Evolutionary conservation across 306 rosid species (phyloP), one percentile per base, ranked within the genome.

Genomic region (Cucurbita maxima): DNA sequence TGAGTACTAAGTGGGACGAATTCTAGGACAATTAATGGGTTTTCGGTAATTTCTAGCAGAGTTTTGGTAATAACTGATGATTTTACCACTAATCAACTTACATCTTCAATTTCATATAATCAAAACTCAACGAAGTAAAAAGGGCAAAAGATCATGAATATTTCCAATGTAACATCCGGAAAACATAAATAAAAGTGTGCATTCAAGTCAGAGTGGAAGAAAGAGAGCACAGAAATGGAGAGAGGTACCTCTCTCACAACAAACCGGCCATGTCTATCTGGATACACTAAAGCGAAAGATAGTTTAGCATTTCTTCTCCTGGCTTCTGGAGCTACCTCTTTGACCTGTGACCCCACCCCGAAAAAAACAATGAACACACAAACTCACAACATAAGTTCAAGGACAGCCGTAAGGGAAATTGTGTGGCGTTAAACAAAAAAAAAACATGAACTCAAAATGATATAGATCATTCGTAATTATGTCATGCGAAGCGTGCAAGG

Each of bases 221-320:
- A 10, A 58, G 38, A 58, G 63, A 58, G 40, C 22, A 51, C 2
- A 51, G 10, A 58, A 10, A 37, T n/a, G 9, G 70, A 64, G 36
- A 66, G 54, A 71, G 18, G 61, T 76, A 89, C 98, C 96, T 85
- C 89, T 81, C 82, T 89, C 73, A 94, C 84, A 75, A 82, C 76
- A 81, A 90, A 89, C 36, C 95, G 95, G 20, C 97, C 95, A 52
- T 83, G 82, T 82, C 88, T 94, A 82, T 90, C 97, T 8, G 97
- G 98, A 86, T 86, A 94, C 12, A 94, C 98, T 76, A 94, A 90
- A 76, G 97, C 92, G 63, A 94, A 94, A 0, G 98, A 94, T 22
- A 94, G 88, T 74, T 83, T 90, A 51, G 95, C 97, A 73, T 89
- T 90, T 82, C 92, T 90, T 76, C 90, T 86, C 83, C 97, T 84